A percentile compares a stretch with the other conserved stretches of the same genome.
phyloP scores from a whole-genome alignment of 2,329 filamentous ascomycete species.

The Corniculantispora saksenae region DNA sequence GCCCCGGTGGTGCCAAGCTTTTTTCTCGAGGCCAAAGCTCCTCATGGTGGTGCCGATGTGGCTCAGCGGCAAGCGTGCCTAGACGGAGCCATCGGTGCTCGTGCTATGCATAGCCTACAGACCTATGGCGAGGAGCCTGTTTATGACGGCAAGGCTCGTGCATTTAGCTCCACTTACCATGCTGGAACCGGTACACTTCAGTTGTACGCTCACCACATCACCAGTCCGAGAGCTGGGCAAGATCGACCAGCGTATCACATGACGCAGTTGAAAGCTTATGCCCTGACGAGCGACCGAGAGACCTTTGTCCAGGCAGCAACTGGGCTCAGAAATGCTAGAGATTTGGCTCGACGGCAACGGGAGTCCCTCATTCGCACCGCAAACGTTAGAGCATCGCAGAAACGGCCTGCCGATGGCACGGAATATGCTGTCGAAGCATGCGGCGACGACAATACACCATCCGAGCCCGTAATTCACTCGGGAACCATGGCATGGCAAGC shows the following conservation, averaged over 20 bases:
- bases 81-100: constrained; percentile 39
- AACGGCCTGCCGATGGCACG: no score
- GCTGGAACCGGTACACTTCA: constrained; percentile 36
- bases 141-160: constrained; percentile 42
- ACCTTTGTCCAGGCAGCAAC: constrained; percentile 37
- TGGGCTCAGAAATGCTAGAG: constrained; percentile 42
- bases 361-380: no score
- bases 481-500: background rate
- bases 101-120: constrained; percentile 39
- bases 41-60: constrained; percentile 28
- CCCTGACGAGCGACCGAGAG: constrained; percentile 30
- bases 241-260: constrained; percentile 43
- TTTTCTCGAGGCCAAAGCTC: constrained; percentile 43
- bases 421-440: no score
- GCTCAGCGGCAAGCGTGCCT: constrained; percentile 37
- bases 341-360: no score
- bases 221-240: constrained; percentile 30
- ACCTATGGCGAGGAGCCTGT: constrained; percentile 33
- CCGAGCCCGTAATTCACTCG: background rate
- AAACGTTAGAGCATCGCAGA: no score
- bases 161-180: constrained; percentile 41
- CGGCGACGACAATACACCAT: no score
- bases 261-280: constrained; percentile 34
- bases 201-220: constrained; percentile 40
- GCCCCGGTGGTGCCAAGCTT: constrained; percentile 41